Base-by-base conservation (phyloP, 495 filamentous ascomycete genomes). In the Penicillium coprophilum region DNA sequence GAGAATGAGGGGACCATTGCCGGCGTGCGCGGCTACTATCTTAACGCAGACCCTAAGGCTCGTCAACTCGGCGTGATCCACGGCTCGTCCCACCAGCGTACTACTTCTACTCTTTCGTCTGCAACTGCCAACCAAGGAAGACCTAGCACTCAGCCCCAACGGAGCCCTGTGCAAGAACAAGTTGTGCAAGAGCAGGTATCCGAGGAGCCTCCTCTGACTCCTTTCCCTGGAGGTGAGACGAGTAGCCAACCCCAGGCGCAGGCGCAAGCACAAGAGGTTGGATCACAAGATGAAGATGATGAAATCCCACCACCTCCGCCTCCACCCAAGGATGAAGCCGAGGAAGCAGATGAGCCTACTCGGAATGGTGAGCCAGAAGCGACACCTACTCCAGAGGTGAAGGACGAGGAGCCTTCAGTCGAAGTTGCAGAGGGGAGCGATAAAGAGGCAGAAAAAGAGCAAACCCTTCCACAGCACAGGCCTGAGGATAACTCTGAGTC, bases 1-100 rank as follows among this genome's bases (percentile, higher is more conserved):
- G 94, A 99, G 76, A 77, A 87, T 23, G 92, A 92, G 70, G 95
- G 95, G 10, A 86, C 91, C 44, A 95, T 99, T 61, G 87, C 96
- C 17, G 91, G 93, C 39, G 95, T 97, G 30, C 85, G 95, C 52
- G 90, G 89, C 54, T 99, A 96, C 69, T 99, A 99, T 71, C 78
- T 99, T 6, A 91, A 94, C 70, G 94, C 91, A 7, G 89, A 92
- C 66, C 87, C 87, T 15, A 80, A 83, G 64, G 66, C 83, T 38
- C 70, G 85, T 50, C 80, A 85, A 50, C 71, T 87, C 11, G 83
- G 85, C 13, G 77, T 70, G 3, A 67, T 73, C 10, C 71, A 73
- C 38, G 65, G 67, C 38, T 69, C 71, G 17, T 70, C 68, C 45
- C 76, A 75, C 53, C 76, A 77, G 59, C 70, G 72, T 27, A 73